phyloP scores from a whole-genome alignment of 257 asterid genomes.

The Rhazya stricta region DNA sequence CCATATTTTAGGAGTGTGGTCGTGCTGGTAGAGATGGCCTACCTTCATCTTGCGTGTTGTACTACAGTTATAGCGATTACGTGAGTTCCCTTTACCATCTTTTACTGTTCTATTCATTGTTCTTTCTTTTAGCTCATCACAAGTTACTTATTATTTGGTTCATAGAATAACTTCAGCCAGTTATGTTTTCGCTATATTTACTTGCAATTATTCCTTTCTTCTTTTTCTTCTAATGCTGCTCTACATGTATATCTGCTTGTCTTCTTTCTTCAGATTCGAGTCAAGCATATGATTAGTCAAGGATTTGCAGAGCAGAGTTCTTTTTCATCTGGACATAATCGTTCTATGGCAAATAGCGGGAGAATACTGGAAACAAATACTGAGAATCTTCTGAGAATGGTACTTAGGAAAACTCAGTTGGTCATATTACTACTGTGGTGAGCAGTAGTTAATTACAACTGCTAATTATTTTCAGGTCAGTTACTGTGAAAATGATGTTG shows the following conservation, averaged over 20 bases:
- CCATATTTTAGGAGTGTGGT: slow-evolving; percentile 80
- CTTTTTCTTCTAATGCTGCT: slow-evolving; percentile 6
- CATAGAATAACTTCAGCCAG: neutral
- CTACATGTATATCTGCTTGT: neutral
- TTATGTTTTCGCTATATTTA: slow-evolving; percentile 10
- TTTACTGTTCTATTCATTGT: slow-evolving; percentile 2
- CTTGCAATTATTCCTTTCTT: slow-evolving; percentile 4
- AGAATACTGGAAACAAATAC: slow-evolving; percentile 82
- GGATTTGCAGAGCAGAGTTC: slow-evolving; percentile 62
- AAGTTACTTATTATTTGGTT: slow-evolving; percentile 6
- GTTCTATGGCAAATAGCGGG: slow-evolving; percentile 56
- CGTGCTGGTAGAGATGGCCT: slow-evolving; percentile 99
- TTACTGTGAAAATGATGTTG: slow-evolving; percentile 88
- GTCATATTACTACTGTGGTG: neutral
- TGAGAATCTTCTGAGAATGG: slow-evolving; percentile 90
- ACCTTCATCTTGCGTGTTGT: slow-evolving; percentile 84
- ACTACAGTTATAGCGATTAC: slow-evolving; percentile 89
- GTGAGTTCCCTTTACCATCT: slow-evolving; percentile 44
- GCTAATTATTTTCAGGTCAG: slow-evolving; percentile 66
- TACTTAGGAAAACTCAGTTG: slow-evolving; percentile 22
- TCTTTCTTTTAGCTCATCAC: slow-evolving; percentile 6
- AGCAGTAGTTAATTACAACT: neutral
- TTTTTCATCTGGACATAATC: slow-evolving; percentile 49
- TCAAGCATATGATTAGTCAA: slow-evolving; percentile 95
- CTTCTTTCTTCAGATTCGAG: slow-evolving; percentile 68